These are phyloP conservation scores for Cladophialophora exuberans DNA, from an alignment of 2,329 filamentous ascomycete genomes.

Conservation along the genomic window DNA sequence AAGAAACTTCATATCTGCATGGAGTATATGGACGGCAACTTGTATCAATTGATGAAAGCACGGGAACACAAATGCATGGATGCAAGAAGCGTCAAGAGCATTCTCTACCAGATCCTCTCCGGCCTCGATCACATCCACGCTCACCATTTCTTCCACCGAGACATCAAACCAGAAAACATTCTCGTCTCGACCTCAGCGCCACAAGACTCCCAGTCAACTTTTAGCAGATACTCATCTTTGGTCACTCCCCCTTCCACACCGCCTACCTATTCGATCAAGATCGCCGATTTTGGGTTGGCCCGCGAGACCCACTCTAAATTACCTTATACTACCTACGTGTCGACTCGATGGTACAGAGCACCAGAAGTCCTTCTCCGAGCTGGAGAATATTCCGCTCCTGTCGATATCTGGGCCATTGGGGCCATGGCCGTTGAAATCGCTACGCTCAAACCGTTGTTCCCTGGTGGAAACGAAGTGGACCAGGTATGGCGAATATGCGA, in stretches of 20 bases:
- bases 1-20: constrained; percentile 97
- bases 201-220: constrained; percentile 79
- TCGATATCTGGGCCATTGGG: constrained; percentile 97
- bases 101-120: constrained; percentile 94
- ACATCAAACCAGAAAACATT: constrained; percentile 99
- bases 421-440: constrained; percentile 99
- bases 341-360: constrained; percentile 91
- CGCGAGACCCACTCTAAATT: constrained; percentile 95
- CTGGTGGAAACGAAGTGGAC: constrained; percentile 96
- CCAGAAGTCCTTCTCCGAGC: constrained; percentile 91
- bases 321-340: constrained; percentile 97
- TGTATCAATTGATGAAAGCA: constrained; percentile 98
- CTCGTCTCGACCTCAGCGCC: constrained; percentile 88
- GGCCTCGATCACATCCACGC: constrained; percentile 97
- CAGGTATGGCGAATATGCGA: constrained; percentile 99
- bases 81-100: constrained; percentile 91
- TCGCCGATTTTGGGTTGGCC: constrained; percentile 97
- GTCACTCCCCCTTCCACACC: constrained; percentile 95
- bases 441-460: constrained; percentile 94
- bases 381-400: constrained; percentile 94
- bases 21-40: constrained; percentile 99
- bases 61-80: constrained; percentile 94
- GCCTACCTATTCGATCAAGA: constrained; percentile 93
- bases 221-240: constrained; percentile 88
- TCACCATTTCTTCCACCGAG: constrained; percentile 96